Base-by-base conservation (phyloP, 2,329 filamentous ascomycete genomes). In the Zopfia rhizophila region DNA sequence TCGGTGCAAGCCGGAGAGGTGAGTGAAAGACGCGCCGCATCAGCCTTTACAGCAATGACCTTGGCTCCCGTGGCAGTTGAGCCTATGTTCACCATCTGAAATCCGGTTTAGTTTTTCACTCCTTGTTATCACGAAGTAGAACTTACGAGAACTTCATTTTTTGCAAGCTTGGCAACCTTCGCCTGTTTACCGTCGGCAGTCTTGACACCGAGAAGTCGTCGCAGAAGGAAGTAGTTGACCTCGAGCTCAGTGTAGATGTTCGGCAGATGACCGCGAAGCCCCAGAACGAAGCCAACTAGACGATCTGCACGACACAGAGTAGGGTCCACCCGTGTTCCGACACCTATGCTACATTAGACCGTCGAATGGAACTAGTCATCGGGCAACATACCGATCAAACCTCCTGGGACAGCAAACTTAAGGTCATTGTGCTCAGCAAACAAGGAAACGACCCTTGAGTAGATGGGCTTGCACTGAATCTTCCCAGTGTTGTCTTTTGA, bases 171-270 rank as follows among this genome's bases (percentile, higher is more conserved):
- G 65, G 92, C 91, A 60, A 99, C 94, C 87, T 99, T 99, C 69
- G 93, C 93, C 78, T 97, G 94, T 82, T 99, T 99, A 72, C 94
- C 94, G 63, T 99, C 94, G 54, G 93, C 91, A 33, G 94, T 96
- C 79, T 95, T 92, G 66, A 99, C 94, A 85, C 94, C 94, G 45
- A 99, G 85, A 53, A 99, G 82, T 65, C 94, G 85, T 65, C 93
- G 89, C 55, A 99, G 87, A 52, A 99, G 83, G 83, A 97, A 99
- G 82, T 97, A 99, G 84, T 97, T 97, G 56, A 71, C 92, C 78
- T 99, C 94, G 52, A 99, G 88, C 77, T 99, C 94, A 62, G 88
- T 94, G 82, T 97, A 99, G 74, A 99, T 97, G 70, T 94, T 91
- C 37, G 94, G 94, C 17, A 99, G 86, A 64, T 88, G 86, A 59